Base-by-base conservation (phyloP, 495 filamentous ascomycete species). In the Entonaema liquescens region DNA sequence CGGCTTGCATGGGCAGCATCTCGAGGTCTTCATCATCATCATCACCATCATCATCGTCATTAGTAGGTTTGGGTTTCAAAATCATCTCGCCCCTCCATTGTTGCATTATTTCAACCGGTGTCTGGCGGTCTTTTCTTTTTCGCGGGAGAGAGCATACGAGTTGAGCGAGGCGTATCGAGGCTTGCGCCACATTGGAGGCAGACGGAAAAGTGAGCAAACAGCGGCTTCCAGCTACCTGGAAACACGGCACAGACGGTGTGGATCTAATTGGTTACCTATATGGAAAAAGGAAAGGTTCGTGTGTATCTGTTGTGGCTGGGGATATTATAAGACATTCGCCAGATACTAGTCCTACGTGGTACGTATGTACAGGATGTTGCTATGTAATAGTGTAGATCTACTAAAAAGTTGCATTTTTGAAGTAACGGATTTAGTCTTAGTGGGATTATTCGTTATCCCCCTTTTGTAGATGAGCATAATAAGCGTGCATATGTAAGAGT, bases 1-100 rank as follows among this genome's bases (percentile, higher is more conserved):
- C 59, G 59, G 59, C 23, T 63, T 38, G 69, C 69, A 72, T 64
- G 52, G 64, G 47, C 44, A 40, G 55, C 59, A 53, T 53, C 12
- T 53, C 50, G 50, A 26, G 25, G 40, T 47, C 42, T 21, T 47
- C 17, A 42, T 42, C 38, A 44, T 44, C 40, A 21, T 21, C 17
- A 47, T 47, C 42, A 21, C 23, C 42, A 42, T 47, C 42, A 21
- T 47, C 42, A 42, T 42, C 38, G 21, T 44, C 7, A 47, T 47
- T 9, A 23, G 42, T 19, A 21, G 2, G 19, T 47, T 47, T 12
- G 2, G 42, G 12, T 47, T 47, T 23, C 2, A 12, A 12, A 23
- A 47, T 23, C 17, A 23, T 5, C 8, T 47, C 42, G 17, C 42
- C 42, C 42, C 42, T 47, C 42, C 19, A 47, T 47, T 21, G 42